Percentiles rank a stretch among this genome's conserved stretches.
Evolutionary conservation across 495 filamentous ascomycete genomes (phyloP).

Genomic region (Trichoderma gamsii): DNA sequence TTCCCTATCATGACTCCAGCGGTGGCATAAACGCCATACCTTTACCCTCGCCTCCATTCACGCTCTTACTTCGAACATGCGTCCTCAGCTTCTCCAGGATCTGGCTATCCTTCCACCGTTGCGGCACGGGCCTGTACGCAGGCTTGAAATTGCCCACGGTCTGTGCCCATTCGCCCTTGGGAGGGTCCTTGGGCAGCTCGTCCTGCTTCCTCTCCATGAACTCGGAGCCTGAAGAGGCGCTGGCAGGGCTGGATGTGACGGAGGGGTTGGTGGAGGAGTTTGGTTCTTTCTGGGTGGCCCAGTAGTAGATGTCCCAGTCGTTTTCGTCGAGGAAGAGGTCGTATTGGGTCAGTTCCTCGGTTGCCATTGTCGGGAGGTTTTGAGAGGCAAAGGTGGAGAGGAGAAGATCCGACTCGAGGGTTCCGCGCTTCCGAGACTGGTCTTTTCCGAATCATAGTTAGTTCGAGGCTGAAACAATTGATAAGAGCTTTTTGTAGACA

Average conservation of each 20-base stretch:
- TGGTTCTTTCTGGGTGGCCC: constrained; percentile 86
- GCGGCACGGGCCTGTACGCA: constrained; percentile 83
- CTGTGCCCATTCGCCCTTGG: constrained; percentile 85
- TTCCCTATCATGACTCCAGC: constrained; percentile 18
- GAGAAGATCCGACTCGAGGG: constrained; percentile 89
- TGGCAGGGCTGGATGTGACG: constrained; percentile 26
- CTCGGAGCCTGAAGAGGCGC: constrained; percentile 27
- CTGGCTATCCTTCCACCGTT: constrained; percentile 75
- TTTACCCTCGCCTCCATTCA: constrained; percentile 20
- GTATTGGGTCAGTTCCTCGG: constrained; percentile 70
- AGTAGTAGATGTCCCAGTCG: constrained; percentile 99
- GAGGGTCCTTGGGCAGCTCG: constrained; percentile 23
- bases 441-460: constrained; percentile 44
- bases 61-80: constrained; percentile 56
- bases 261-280: constrained; percentile 13
- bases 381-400: constrained; percentile 90
- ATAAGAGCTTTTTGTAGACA: constrained; percentile 39
- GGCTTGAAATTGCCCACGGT: constrained; percentile 92
- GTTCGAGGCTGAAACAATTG: not conserved
- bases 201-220: constrained; percentile 23
- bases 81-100: constrained; percentile 67
- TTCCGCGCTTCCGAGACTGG: constrained; percentile 94
- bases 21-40: constrained; percentile 47
- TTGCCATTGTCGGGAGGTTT: constrained; percentile 66
- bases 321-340: constrained; percentile 97